Evolutionary conservation across 371 early-diverging fungal genomes (phyloP).

Genomic region (Spraguea lophii): DNA sequence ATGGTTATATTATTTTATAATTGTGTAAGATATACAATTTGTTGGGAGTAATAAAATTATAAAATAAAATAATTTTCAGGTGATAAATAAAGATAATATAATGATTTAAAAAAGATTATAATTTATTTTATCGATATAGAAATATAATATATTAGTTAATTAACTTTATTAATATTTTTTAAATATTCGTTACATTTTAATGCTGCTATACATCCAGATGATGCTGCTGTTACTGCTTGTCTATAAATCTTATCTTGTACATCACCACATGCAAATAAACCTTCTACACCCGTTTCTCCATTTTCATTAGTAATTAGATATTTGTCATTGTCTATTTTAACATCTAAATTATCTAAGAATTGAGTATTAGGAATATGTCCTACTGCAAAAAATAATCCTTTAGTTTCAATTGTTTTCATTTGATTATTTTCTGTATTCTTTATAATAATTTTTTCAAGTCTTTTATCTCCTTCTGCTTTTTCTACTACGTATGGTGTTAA

Average conservation of each 20-base stretch:
- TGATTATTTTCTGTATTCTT: constrained; percentile 43
- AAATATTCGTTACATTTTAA: neutral
- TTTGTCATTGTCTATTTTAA: constrained; percentile 60
- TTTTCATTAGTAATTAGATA: constrained; percentile 60
- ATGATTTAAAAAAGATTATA: too few relatives aligned
- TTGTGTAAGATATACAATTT: too few relatives aligned
- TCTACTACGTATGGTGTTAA: constrained; percentile 65
- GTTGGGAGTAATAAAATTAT: too few relatives aligned
- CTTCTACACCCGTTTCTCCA: constrained; percentile 58
- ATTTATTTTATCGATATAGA: too few relatives aligned
- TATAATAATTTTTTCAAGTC: constrained; percentile 19
- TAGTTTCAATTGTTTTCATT: constrained; percentile 51
- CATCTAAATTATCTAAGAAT: constrained; percentile 48
- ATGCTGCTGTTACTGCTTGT: constrained; percentile 56
- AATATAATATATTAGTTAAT: neutral
- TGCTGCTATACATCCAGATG: constrained; percentile 43
- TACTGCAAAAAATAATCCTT: constrained; percentile 90
- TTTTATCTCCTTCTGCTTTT: constrained; percentile 61
- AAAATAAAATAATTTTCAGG: too few relatives aligned
- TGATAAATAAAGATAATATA: too few relatives aligned
- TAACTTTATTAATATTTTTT: neutral
- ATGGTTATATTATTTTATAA: too few relatives aligned
- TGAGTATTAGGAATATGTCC: constrained; percentile 72
- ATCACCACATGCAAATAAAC: constrained; percentile 90
- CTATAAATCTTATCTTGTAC: constrained; percentile 82